These are phyloP conservation scores for Tardiomyces blankii DNA, from an alignment of 1,139 yeast genomes.

Conservation along the genomic window DNA sequence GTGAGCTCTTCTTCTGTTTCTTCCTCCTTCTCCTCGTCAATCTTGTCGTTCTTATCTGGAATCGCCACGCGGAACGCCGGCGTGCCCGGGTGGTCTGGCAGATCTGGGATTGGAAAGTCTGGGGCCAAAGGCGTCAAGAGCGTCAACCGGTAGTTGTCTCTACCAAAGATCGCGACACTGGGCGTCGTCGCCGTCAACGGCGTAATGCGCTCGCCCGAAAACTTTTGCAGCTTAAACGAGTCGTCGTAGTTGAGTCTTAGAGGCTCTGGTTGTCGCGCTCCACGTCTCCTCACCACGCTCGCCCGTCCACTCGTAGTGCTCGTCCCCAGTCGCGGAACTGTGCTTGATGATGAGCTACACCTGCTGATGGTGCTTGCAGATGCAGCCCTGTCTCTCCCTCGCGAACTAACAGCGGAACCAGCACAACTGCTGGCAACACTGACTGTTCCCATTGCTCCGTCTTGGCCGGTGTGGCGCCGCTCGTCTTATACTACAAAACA, in stretches of 20 bases:
- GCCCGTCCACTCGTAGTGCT: too few relatives aligned
- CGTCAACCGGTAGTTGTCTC: not conserved
- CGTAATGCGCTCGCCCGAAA: constrained; percentile 4
- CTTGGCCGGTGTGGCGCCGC: too few relatives aligned
- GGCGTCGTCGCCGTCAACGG: constrained; percentile 16
- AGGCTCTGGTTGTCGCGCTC: not conserved
- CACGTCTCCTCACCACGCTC: too few relatives aligned
- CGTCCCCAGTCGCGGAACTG: too few relatives aligned
- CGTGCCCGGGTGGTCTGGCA: not conserved
- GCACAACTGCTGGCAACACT: too few relatives aligned
- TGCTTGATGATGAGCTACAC: too few relatives aligned
- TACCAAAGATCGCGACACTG: constrained; percentile 11
- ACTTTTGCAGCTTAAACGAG: not conserved
- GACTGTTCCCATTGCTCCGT: too few relatives aligned
- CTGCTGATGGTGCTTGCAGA: too few relatives aligned
- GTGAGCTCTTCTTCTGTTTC: too few relatives aligned
- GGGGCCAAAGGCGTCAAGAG: not conserved
- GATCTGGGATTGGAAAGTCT: not conserved
- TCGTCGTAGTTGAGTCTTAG: not conserved
- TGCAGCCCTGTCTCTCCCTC: too few relatives aligned
- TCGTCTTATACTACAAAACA: too few relatives aligned
- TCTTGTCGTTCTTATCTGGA: not conserved
- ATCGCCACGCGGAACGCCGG: not conserved
- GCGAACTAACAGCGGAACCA: too few relatives aligned
- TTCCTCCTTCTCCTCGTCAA: not conserved